phyloP scores from a whole-genome alignment of 2,329 filamentous ascomycete species.

The Xylaria hypoxylon region DNA sequence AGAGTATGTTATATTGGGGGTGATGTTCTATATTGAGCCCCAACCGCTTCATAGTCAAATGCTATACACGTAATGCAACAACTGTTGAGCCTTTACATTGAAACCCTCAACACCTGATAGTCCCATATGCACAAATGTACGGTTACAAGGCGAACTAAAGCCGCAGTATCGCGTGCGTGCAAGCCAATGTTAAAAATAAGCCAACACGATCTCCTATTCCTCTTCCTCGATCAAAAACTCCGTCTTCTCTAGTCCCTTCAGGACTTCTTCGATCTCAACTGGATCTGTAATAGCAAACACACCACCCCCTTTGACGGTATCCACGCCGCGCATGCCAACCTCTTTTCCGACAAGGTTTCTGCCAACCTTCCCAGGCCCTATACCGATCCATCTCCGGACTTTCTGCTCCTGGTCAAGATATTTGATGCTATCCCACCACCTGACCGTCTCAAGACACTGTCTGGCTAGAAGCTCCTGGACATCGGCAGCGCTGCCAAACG shows the following conservation, averaged over 20 bases:
- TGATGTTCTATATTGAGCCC: constrained; percentile 11
- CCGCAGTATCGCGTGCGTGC: background rate
- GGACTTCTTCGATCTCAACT: constrained; percentile 76
- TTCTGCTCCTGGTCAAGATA: constrained; percentile 87
- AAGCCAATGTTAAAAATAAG: constrained; percentile 7
- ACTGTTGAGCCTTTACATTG: constrained; percentile 18
- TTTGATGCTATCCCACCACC: constrained; percentile 93
- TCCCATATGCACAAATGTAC: constrained; percentile 25
- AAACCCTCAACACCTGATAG: constrained; percentile 25
- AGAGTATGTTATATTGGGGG: background rate
- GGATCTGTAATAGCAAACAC: constrained; percentile 93
- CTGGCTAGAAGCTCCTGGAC: constrained; percentile 82
- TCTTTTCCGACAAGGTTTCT: constrained; percentile 95
- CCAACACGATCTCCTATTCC: constrained; percentile 43
- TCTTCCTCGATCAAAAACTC: constrained; percentile 64
- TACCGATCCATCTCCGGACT: constrained; percentile 87
- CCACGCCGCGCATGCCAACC: constrained; percentile 84
- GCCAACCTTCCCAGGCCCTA: constrained; percentile 93
- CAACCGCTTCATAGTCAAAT: background rate
- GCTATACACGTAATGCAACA: constrained; percentile 15
- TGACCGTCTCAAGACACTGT: constrained; percentile 90
- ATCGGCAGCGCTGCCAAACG: constrained; percentile 78
- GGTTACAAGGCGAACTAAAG: constrained; percentile 26
- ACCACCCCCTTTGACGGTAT: constrained; percentile 85
- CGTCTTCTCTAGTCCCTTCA: constrained; percentile 74